These are phyloP conservation scores for Aspergillus steynii DNA, from an alignment of 495 filamentous ascomycete genomes.

Conservation along the genomic window DNA sequence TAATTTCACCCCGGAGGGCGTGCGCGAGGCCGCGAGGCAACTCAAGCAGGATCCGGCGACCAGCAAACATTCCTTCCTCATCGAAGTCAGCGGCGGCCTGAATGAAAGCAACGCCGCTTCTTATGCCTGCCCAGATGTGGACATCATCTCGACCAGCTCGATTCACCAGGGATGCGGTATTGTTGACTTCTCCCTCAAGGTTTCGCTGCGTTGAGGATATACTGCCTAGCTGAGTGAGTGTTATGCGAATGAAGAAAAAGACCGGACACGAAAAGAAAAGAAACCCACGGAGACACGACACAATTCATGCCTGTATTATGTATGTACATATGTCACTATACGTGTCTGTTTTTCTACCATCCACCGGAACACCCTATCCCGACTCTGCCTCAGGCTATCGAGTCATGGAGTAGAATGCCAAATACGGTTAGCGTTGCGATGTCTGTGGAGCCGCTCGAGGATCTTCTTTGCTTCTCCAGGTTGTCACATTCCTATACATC, in stretches of 20 bases:
- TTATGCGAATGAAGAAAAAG: background rate
- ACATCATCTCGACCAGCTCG: slow-evolving; percentile 91
- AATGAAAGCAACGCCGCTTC: slow-evolving; percentile 76
- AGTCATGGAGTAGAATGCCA: too few relatives aligned
- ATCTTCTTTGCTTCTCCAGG: too few relatives aligned
- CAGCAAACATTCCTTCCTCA: slow-evolving; percentile 62
- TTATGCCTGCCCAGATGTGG: slow-evolving; percentile 86
- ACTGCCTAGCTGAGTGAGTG: background rate
- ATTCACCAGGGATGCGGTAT: slow-evolving; percentile 94
- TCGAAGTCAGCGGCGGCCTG: slow-evolving; percentile 92
- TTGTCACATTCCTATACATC: too few relatives aligned
- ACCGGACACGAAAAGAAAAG: too few relatives aligned
- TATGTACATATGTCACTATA: slow-evolving; percentile 1
- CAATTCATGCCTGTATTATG: slow-evolving; percentile 1
- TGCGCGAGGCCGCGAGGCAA: slow-evolving; percentile 65
- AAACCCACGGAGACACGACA: background rate
- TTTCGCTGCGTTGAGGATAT: slow-evolving; percentile 43
- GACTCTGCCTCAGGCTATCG: too few relatives aligned
- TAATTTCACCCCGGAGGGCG: slow-evolving; percentile 80
- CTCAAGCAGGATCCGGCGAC: slow-evolving; percentile 76
- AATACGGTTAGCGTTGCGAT: too few relatives aligned
- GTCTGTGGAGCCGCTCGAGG: too few relatives aligned
- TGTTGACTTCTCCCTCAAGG: slow-evolving; percentile 95
- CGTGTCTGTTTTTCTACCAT: too few relatives aligned
- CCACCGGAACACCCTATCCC: too few relatives aligned